Evolutionary conservation across 768 basidiomycete species (phyloP), one percentile per base, ranked within the genome.

Genomic region (Macrolepiota fuliginosa): DNA sequence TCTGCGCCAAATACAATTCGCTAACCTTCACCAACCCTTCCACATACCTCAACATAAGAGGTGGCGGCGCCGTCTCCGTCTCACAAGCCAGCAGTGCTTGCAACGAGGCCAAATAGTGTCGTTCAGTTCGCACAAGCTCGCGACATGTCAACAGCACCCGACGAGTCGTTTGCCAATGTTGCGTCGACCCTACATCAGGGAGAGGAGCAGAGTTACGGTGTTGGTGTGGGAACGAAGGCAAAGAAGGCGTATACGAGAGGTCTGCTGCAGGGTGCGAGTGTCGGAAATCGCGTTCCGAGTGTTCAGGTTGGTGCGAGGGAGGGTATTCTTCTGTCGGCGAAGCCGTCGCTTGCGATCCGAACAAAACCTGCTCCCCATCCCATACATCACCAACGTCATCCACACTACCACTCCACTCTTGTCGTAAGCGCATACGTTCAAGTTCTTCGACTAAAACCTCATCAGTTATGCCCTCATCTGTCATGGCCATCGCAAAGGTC

Each of bases 11-110:
- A 45, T 88, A 74, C 17, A 71, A 70, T 55, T 82, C 77, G 29
- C 86, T 88, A 19, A 77, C 81, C 17, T 69, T 66, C 37, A 85
- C 74, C 11, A 90, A 79, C 7, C 75, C 77, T 17, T 77, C 81
- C 13, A 85, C 72, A 64, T 88, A 81, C 10, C 76, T 68, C 22
- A 79, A 67, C 77, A 89, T 81, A 13, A 81, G 72, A 17, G 82
- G 72, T 7, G 87, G 82, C 22, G 85, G 82, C 1, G 79, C 75
- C 6, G 78, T 71, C 29, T 46, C 77, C 39, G 79, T 82, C 36
- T 70, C 72, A 63, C 74, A 77, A n/a, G 69, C 65, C 45, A 73
- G 63, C 29, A 80, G 69, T 3, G 58, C 59, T 19, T 68, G 72
- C 42, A 81, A 65, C 12, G 77, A 75, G 11, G 70, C 60, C 24